Conservation (phyloP, 768 basidiomycete species). For the Tylopilus rubrobrunneus region DNA sequence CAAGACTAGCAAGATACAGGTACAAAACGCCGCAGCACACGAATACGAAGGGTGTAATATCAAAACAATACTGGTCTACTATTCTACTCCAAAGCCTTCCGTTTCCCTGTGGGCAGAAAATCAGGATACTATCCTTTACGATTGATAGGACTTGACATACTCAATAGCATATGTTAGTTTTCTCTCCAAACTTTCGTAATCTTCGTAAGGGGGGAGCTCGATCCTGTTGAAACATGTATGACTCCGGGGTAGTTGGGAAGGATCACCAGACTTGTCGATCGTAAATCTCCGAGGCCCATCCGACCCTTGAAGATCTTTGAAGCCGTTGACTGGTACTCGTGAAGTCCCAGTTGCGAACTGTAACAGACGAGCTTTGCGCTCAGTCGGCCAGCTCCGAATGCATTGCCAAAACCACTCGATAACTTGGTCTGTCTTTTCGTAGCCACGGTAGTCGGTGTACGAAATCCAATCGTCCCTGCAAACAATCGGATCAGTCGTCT, state of each 20-base stretch:
- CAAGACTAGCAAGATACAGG: constrained; percentile 11
- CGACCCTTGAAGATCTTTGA: constrained; percentile 91
- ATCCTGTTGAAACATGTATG: constrained; percentile 94
- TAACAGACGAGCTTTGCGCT: constrained; percentile 79
- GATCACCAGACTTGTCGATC: constrained; percentile 92
- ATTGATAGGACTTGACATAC: constrained; percentile 38
- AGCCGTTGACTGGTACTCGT: constrained; percentile 87
- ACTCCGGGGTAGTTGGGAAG: constrained; percentile 79
- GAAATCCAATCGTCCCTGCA: constrained; percentile 86
- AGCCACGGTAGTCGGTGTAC: constrained; percentile 89
- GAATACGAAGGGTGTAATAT: not conserved
- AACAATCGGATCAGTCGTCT: constrained; percentile 1
- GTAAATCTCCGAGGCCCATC: constrained; percentile 92
- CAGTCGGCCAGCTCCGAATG: constrained; percentile 84
- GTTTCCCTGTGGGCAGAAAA: constrained; percentile 50
- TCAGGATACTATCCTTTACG: constrained; percentile 4
- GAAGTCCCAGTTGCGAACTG: constrained; percentile 89
- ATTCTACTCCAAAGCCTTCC: constrained; percentile 72
- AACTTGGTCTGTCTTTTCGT: constrained; percentile 80
- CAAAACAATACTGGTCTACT: constrained; percentile 9
- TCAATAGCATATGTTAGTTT: constrained; percentile 84
- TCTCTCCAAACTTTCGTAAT: constrained; percentile 81
- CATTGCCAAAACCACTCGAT: constrained; percentile 98
- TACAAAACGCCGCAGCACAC: constrained; percentile 7
- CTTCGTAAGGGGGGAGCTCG: constrained; percentile 86